Evolutionary conservation across 768 basidiomycete species (phyloP), one percentile per base, ranked within the genome.

Genomic region (Baorangia bicolor): DNA sequence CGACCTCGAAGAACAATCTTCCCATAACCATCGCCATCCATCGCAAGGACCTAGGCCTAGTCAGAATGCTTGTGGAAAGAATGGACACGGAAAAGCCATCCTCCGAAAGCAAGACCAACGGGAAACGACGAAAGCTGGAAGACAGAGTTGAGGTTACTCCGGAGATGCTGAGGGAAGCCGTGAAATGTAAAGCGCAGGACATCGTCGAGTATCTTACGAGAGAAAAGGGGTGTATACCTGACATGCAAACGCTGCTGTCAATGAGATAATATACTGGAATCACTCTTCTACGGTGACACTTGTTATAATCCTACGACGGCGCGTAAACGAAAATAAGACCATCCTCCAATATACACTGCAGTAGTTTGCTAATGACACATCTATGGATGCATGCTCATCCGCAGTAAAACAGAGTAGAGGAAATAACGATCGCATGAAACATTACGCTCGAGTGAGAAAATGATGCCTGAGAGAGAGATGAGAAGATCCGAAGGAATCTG

Each of bases 51-150:
- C 72, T 94, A 10, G 56, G 67, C 0, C 73, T 94, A 42, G 86
- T 97, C 38, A 84, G 80, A 64, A 68, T 90, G 69, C 79, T 98
- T n/a, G 78, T 97, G 45, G 89, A 93, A 65, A 75, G 81, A n/a
- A 64, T 68, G 23, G 70, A 74, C 9, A 41, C 23, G 28, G 45
- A 30, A 33, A 35, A 31, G 65, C 74, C 63, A 49, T 61, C 62
- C 60, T 61, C 47, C 55, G 66, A 55, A 47, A 25, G 37, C 60
- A 55, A 37, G 53, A 51, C 57, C 40, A 61, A 47, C 51, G 56
- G 63, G 43, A 88, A 88, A 69, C 75, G 77, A 52, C 73, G 81
- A 54, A 81, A 73, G 66, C 58, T 88, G 41, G 78, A 79, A 62
- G 90, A 92, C 68, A 74, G 88, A 50, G 73, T 89, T 7, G 57